Percentiles rank a stretch among this genome's conserved stretches.
phyloP scores from a whole-genome alignment of 257 asterid genomes.

The Przewalskia tangutica region DNA sequence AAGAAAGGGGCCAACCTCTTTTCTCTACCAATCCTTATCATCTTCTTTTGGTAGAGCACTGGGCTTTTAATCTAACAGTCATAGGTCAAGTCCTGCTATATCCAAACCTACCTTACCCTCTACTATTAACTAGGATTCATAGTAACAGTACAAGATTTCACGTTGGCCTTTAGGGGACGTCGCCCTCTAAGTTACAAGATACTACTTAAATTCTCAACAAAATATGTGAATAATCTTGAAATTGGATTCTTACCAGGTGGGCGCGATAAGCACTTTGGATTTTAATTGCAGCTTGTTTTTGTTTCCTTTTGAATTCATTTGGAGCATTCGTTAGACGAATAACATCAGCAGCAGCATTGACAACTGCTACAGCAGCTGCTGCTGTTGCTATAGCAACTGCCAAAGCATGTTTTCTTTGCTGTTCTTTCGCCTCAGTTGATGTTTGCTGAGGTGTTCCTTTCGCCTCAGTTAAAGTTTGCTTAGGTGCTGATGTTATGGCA shows the following conservation, averaged over 20 bases:
- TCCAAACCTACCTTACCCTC: background rate
- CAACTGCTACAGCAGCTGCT: conserved; percentile 85
- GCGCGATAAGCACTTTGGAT: conserved; percentile 65
- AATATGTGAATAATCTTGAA: background rate
- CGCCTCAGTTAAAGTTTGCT: conserved; percentile 37
- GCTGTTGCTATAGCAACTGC: conserved; percentile 78
- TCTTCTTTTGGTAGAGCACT: background rate
- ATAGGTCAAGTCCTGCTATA: background rate
- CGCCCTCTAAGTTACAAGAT: background rate
- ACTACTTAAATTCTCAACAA: background rate
- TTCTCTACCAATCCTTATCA: background rate
- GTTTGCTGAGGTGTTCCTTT: conserved; percentile 39
- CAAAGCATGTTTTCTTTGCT: conserved; percentile 56
- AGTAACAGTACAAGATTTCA: no score
- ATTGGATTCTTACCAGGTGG: conserved; percentile 54
- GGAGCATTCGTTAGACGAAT: conserved; percentile 58
- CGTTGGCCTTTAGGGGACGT: background rate
- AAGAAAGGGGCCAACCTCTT: background rate
- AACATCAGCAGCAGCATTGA: conserved; percentile 91
- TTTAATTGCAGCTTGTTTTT: conserved; percentile 32
- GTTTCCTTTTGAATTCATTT: conserved; percentile 19
- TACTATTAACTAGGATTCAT: no score
- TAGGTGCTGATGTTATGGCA: conserved; percentile 35
- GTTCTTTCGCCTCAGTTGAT: conserved; percentile 46
- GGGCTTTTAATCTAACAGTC: background rate